Conservation (phyloP, 805 yeast genomes). For the Candida easanensis region DNA sequence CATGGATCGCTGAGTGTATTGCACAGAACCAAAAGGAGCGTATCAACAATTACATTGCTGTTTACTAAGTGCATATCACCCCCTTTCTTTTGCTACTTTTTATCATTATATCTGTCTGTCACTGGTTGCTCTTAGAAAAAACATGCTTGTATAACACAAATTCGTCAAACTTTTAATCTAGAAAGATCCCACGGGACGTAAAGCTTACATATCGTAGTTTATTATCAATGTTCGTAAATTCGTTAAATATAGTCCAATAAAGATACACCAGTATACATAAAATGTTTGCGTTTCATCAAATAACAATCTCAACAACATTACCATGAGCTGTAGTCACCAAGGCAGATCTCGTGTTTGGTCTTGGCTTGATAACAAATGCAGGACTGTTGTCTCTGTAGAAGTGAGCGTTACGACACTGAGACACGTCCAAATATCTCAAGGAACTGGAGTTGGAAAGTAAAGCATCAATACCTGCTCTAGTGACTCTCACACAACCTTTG, state of each 20-base stretch:
- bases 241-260: constrained; percentile 4
- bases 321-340: constrained; percentile 53
- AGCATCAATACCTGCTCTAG: constrained; percentile 74
- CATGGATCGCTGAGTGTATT: constrained; percentile 99
- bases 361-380: constrained; percentile 51
- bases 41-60: constrained; percentile 86
- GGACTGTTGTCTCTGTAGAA: constrained; percentile 57
- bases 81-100: not conserved
- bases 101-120: not conserved
- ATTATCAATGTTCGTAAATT: constrained; percentile 2
- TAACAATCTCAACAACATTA: constrained; percentile 55
- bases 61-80: constrained; percentile 38
- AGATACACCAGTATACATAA: not conserved
- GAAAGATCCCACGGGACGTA: too few species aligned
- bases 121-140: not conserved
- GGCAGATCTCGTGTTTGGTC: constrained; percentile 53
- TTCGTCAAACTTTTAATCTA: too few species aligned
- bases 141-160: too few species aligned
- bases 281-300: constrained; percentile 28
- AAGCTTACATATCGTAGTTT: too few species aligned
- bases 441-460: constrained; percentile 54
- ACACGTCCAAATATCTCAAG: constrained; percentile 52
- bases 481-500: constrained; percentile 73
- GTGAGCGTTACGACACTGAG: constrained; percentile 73
- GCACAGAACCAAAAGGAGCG: constrained; percentile 97